A percentile compares a stretch with the other conserved stretches of the same genome.
phyloP scores from a whole-genome alignment of 352 stramenopile genomes.

The Thraustotheca clavata region DNA sequence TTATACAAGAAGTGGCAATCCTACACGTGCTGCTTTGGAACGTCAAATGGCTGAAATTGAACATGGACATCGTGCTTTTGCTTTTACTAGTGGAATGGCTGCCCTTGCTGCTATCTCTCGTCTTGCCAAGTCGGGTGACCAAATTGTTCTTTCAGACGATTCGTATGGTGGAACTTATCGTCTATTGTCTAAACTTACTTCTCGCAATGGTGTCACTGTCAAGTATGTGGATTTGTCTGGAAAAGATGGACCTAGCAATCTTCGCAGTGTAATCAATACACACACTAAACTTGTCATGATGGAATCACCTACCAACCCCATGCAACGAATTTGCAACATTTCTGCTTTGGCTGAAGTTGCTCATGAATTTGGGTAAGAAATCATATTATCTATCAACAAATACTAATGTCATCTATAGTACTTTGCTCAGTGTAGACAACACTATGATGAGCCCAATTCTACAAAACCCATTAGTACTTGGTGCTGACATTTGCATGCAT shows the following conservation, averaged over 20 bases:
- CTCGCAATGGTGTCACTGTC: conserved; percentile 65
- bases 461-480: conserved; percentile 89
- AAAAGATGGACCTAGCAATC: conserved; percentile 47
- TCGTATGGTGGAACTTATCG: conserved; percentile 96
- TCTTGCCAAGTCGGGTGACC: conserved; percentile 83
- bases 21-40: conserved; percentile 89
- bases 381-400: not conserved
- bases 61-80: conserved; percentile 65
- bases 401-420: too few species aligned
- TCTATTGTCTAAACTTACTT: conserved; percentile 82
- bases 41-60: conserved; percentile 84
- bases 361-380: conserved; percentile 49
- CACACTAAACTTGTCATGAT: conserved; percentile 95
- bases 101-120: conserved; percentile 89
- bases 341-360: conserved; percentile 61
- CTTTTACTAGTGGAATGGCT: conserved; percentile 94
- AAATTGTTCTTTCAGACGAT: conserved; percentile 91
- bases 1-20: conserved; percentile 92
- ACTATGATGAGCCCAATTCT: conserved; percentile 95
- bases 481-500: conserved; percentile 95
- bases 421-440: conserved; percentile 91
- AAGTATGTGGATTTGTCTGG: conserved; percentile 84
- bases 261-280: conserved; percentile 38
- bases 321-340: conserved; percentile 93
- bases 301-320: conserved; percentile 96